Base-by-base conservation (phyloP, 257 asterid species). In the Cynanchum wilfordii region DNA sequence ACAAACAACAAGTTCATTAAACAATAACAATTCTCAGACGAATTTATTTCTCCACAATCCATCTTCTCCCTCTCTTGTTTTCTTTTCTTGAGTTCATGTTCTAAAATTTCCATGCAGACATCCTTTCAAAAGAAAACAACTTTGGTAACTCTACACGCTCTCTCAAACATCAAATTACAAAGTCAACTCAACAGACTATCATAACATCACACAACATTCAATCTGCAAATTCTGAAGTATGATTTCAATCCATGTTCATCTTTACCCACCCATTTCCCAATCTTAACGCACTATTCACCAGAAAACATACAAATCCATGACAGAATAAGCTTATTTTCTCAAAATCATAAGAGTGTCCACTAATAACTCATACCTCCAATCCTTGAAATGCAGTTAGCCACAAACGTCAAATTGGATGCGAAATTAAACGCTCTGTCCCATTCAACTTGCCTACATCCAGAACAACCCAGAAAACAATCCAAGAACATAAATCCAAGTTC, bases 391-490 rank as follows among this genome's bases (percentile, higher is more conserved):
- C 96, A 90, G 79, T 86, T 84, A 44, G 88, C 68, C 77, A 90
- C 82, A 77, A 90, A 90, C 52, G 86, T 80, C 85, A 86, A 70
- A 76, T 90, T 86, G 72, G 83, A 68, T 9, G 92, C 81, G 72
- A 75, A 90, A 75, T 90, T 85, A 76, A 90, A 90, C 71, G 96
- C 90, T 62, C 75, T 70, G 73, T 90, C 68, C 96, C 96, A 90
- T 66, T 90, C 96, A 70, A 81, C 83, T 74, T 86, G 83, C 85
- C 96, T 90, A 64, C 55, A 79, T 12, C 29, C 60, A 49, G 10
- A 24, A 49, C 8, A 75, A 15, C 36, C 51, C 25, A 70, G 71
- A 24, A n/a, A 38, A 5, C 7, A 49, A 66, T 10, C 17, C 69
- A 73, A 24, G 52, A 72, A 73, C 62, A 15, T 66, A 17, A 56